Evolutionary conservation across 805 yeast species (phyloP), one percentile per base, ranked within the genome.

Genomic region (Candida bentonensis): DNA sequence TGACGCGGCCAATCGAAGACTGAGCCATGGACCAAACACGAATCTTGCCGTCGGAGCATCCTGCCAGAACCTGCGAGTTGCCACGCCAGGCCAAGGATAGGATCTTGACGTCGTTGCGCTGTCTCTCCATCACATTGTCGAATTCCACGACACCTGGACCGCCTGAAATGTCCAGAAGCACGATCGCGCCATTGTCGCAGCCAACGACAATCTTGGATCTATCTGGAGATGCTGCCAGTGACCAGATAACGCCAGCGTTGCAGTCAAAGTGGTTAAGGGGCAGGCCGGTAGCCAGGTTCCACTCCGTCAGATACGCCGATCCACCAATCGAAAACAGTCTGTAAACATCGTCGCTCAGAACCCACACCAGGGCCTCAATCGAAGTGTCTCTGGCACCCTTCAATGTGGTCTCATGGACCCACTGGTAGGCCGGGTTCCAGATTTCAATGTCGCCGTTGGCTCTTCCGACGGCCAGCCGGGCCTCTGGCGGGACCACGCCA

Each of bases 311-410:
- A 41, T 72, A 72, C 3, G 95, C 82, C 1, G 96, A 84, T 3
- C 96, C 98, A 40, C 97, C 97, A 51, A 87, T 85, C 28, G 95
- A 82, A 58, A 89, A 92, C 41, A 92, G 69, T 51, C 97, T 72
- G 21, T 82, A 73, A 3, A 66, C 56, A 4, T 61, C 65, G n/a
- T 67, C 69, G 11, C 69, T 70, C 2, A 68, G 70, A 5, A 64
- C 59, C 97, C 97, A 92, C 20, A 79, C 79, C 5, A 92, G 62
- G 0, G 94, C 96, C 65, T 92, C 99, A 44, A 92, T 74, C 4
- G 95, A 78, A 48, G 94, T 72, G 22, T 82, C 94, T 46, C 72
- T 70, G 2, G 94, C 86, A 11, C 97, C 96, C 45, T 73, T 75
- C 39, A 89, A 68, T 0, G 75, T 66, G 20, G 49, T 48, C 56